Evolutionary conservation across 176 grass and related monocot species (phyloP), one percentile per base, ranked within the genome.

Genomic region (Alopecurus myosuroides): DNA sequence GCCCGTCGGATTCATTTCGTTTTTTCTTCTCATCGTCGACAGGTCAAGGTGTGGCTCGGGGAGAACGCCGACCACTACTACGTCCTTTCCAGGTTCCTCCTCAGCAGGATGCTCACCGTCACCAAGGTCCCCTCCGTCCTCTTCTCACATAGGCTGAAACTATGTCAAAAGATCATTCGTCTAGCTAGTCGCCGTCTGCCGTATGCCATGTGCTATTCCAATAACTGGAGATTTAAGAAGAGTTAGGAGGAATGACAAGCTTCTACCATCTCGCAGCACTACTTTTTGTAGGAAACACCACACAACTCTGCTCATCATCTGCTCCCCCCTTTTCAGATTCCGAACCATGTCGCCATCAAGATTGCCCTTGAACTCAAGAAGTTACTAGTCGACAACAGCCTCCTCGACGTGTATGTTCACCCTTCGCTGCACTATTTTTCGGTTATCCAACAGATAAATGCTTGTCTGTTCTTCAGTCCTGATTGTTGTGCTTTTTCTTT

Each of bases 51-150:
- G 4, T 98, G 96, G 96, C 89, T 98, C 28, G 96, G 91, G 18
- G 93, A 98, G 75, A 95, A 98, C 76, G 96, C 96, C n/a, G 93
- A 98, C 86, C 96, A 98, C 68, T 95, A 98, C 83, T 98, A 98
- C 33, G 96, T 97, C 33, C 82, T 97, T 22, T 97, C 95, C 70
- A 88, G 95, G 72, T 97, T 97, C 82, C 95, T 97, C 82, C 95
- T 97, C 11, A 91, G 95, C 81, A 92, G 95, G 79, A 97, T 94
- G 95, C 86, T 97, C 64, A 98, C 96, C 14, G 93, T 98, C 33
- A 98, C 96, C 53, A 98, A 98, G 95, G 95, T 97, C 3, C 37
- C 31, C 58, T 29, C 29, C 13, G 11, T n/a, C 22, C 7, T 25
- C n/a, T n/a, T n/a, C n/a, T n/a, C n/a, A n/a, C n/a, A n/a, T n/a